Evolutionary conservation across 2,329 filamentous ascomycete genomes (phyloP).

Genomic region (Penicillium sp.): DNA sequence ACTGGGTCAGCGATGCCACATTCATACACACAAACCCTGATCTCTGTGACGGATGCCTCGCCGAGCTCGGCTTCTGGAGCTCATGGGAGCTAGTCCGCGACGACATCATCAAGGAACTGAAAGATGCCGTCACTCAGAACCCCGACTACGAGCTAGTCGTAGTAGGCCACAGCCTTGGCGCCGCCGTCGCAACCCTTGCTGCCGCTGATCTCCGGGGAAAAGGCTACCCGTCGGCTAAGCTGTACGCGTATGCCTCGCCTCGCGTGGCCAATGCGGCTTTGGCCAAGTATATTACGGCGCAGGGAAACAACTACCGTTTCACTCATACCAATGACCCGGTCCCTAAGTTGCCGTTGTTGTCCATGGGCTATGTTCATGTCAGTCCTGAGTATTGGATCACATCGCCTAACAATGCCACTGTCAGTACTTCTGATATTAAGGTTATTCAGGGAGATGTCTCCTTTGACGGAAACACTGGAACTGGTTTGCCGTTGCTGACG

Average conservation of each 20-base stretch:
- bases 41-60: slow-evolving; percentile 39
- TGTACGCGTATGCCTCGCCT: slow-evolving; percentile 61
- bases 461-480: slow-evolving; percentile 21
- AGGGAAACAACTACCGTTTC: slow-evolving; percentile 52
- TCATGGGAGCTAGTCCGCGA: slow-evolving; percentile 36
- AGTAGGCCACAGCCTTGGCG: slow-evolving; percentile 61
- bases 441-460: slow-evolving; percentile 20
- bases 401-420: slow-evolving; percentile 20
- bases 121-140: slow-evolving; percentile 11
- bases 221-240: slow-evolving; percentile 42
- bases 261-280: slow-evolving; percentile 54
- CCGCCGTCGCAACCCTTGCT: slow-evolving; percentile 54
- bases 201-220: slow-evolving; percentile 47
- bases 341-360: slow-evolving; percentile 55
- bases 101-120: slow-evolving; percentile 32
- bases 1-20: slow-evolving; percentile 26
- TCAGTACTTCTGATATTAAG: slow-evolving; percentile 15
- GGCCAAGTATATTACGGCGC: slow-evolving; percentile 46
- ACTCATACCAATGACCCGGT: slow-evolving; percentile 62
- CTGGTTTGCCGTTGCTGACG: slow-evolving; percentile 14
- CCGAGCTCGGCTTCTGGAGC: slow-evolving; percentile 41
- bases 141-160: slow-evolving; percentile 36
- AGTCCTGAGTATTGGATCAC: slow-evolving; percentile 60
- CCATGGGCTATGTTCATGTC: slow-evolving; percentile 57
- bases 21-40: slow-evolving; percentile 26